A percentile compares a stretch with the other conserved stretches of the same genome.
These are phyloP conservation scores for Dryas integrifolia DNA, from an alignment of 331 rosid genomes.

Conservation along the genomic window DNA sequence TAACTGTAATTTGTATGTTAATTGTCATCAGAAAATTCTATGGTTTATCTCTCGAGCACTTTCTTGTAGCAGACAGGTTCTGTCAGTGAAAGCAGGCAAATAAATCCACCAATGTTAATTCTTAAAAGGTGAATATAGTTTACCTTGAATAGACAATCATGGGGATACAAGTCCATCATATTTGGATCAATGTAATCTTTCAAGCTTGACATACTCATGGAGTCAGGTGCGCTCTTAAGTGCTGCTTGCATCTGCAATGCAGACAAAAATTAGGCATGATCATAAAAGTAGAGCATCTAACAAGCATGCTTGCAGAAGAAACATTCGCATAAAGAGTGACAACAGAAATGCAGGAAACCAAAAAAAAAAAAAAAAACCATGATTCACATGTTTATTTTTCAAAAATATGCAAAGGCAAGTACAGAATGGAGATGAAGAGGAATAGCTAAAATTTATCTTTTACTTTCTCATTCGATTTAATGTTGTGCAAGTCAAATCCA, in stretches of 20 bases:
- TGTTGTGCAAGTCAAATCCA: not conserved
- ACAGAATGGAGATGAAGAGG: not conserved
- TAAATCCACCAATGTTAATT: not conserved
- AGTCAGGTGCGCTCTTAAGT: conserved; percentile 71
- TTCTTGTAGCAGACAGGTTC: not conserved
- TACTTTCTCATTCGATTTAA: not conserved
- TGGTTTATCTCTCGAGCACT: not conserved
- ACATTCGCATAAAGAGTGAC: not conserved
- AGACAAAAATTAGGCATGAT: conserved; percentile 5
- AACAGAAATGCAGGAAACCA: not conserved
- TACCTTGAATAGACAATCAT: conserved; percentile 94
- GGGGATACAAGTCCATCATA: conserved; percentile 95
- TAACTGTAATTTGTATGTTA: not conserved
- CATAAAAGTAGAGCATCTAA: not conserved
- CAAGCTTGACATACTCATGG: conserved; percentile 74
- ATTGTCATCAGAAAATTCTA: not conserved
- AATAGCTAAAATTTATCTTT: not conserved
- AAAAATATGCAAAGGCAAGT: not conserved
- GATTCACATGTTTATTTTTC: not conserved
- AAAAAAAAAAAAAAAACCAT: not conserved
- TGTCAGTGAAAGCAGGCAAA: not conserved
- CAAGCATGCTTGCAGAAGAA: not conserved
- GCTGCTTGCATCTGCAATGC: conserved; percentile 84
- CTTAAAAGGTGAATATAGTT: not conserved
- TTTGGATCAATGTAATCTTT: conserved; percentile 73